phyloP scores from a whole-genome alignment of 2,329 filamentous ascomycete species.

The Leptosphaerulina australis region DNA sequence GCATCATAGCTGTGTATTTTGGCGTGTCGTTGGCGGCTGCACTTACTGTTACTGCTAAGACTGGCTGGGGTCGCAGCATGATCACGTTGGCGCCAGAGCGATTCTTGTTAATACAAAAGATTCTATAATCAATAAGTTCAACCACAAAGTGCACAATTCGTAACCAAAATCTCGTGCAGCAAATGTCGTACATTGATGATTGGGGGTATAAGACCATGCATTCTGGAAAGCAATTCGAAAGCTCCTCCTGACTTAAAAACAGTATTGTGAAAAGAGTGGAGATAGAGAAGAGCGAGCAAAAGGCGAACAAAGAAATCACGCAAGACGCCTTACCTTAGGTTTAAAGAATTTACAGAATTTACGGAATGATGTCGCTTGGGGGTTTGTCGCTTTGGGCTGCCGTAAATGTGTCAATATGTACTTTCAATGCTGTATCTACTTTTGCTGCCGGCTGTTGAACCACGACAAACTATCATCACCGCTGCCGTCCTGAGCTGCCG shows the following conservation, averaged over 20 bases:
- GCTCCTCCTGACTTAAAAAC: no score
- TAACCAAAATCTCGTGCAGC: no score
- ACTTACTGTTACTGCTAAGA: constrained; percentile 24
- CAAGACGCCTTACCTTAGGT: background rate
- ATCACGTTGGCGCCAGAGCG: constrained; percentile 38
- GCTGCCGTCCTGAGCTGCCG: constrained; percentile 20
- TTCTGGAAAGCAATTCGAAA: no score
- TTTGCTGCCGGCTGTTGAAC: constrained; percentile 23
- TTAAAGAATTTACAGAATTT: no score
- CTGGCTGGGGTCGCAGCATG: constrained; percentile 26
- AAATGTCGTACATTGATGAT: no score
- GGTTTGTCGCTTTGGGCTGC: constrained; percentile 25
- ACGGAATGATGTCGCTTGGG: constrained; percentile 16
- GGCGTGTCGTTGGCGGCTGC: constrained; percentile 19
- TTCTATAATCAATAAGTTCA: constrained; percentile 36
- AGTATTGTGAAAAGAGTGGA: no score
- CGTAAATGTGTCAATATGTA: constrained; percentile 17
- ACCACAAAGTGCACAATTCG: background rate
- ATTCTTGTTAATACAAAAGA: constrained; percentile 47
- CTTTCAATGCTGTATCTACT: constrained; percentile 21
- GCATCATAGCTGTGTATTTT: constrained; percentile 27
- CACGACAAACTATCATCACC: constrained; percentile 16
- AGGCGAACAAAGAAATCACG: background rate
- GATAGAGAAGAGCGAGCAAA: no score
- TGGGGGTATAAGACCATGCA: no score